Conservation (phyloP, 805 yeast genomes). For the Ogataea trehaloabstinens region DNA sequence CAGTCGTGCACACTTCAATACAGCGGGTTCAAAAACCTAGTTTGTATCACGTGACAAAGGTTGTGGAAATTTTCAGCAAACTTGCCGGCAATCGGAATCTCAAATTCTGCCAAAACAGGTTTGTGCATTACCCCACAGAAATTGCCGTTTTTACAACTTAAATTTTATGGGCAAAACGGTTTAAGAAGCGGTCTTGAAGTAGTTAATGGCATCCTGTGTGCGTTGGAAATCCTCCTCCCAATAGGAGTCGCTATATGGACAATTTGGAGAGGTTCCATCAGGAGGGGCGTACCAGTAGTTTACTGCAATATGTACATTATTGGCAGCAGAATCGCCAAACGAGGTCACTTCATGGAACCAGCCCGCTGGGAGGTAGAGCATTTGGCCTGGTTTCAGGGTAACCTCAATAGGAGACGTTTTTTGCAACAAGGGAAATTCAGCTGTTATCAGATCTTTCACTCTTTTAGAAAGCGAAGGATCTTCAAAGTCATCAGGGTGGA, state of each 20-base stretch:
- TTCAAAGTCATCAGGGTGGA: constrained; percentile 56
- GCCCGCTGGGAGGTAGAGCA: constrained; percentile 71
- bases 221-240: constrained; percentile 54
- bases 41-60: background rate
- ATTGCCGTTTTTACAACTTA: background rate
- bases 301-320: constrained; percentile 53
- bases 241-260: constrained; percentile 46
- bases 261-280: constrained; percentile 28
- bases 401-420: constrained; percentile 42
- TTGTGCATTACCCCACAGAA: background rate
- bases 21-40: background rate
- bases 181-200: constrained; percentile 2
- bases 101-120: too few relatives aligned
- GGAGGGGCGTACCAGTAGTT: constrained; percentile 81
- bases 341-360: constrained; percentile 84
- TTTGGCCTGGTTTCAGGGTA: constrained; percentile 57
- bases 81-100: too few relatives aligned
- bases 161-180: background rate
- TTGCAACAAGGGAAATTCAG: constrained; percentile 48
- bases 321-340: constrained; percentile 38
- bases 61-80: background rate
- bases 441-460: constrained; percentile 36
- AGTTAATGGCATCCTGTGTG: constrained; percentile 35
- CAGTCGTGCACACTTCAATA: constrained; percentile 4
- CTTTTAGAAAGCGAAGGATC: constrained; percentile 26